Conservation (phyloP, 495 filamentous ascomycete species). For the Penicillium herquei region DNA sequence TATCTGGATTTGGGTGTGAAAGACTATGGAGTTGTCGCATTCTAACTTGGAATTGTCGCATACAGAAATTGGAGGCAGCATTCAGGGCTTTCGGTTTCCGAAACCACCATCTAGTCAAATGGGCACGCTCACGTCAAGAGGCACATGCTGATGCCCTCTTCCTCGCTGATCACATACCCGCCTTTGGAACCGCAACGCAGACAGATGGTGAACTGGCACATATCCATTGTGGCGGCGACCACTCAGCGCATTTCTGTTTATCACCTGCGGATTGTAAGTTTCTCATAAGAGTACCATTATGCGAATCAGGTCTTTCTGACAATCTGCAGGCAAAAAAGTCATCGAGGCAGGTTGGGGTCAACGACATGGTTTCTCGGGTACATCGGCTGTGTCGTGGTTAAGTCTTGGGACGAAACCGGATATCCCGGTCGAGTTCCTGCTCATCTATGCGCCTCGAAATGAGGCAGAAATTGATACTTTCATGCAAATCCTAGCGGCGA, state of each 20-base stretch:
- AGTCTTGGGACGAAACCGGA: conserved; percentile 30
- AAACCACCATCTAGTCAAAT: conserved; percentile 34
- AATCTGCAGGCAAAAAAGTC: conserved; percentile 56
- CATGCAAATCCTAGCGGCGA: conserved; percentile 69
- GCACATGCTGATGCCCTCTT: conserved; percentile 31
- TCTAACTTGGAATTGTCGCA: not conserved
- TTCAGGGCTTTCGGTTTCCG: conserved; percentile 26
- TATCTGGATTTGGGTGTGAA: too few relatives aligned
- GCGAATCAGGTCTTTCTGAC: not conserved
- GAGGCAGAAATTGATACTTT: conserved; percentile 67
- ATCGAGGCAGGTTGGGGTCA: conserved; percentile 86
- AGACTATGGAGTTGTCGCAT: too few relatives aligned
- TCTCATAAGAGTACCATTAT: not conserved
- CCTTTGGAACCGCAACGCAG: conserved; percentile 13
- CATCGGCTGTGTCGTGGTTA: conserved; percentile 41
- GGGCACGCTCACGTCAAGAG: conserved; percentile 26
- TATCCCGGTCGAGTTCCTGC: conserved; percentile 62
- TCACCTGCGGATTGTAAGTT: conserved; percentile 66
- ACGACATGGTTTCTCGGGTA: conserved; percentile 76
- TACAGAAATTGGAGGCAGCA: conserved; percentile 25
- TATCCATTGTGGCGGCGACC: conserved; percentile 64
- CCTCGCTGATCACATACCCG: conserved; percentile 21
- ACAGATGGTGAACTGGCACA: conserved; percentile 72
- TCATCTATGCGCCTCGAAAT: conserved; percentile 80
- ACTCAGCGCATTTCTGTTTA: conserved; percentile 72